These are phyloP conservation scores for Pseudogymnoascus sp. DNA, from an alignment of 2,329 filamentous ascomycete species.

Conservation along the genomic window DNA sequence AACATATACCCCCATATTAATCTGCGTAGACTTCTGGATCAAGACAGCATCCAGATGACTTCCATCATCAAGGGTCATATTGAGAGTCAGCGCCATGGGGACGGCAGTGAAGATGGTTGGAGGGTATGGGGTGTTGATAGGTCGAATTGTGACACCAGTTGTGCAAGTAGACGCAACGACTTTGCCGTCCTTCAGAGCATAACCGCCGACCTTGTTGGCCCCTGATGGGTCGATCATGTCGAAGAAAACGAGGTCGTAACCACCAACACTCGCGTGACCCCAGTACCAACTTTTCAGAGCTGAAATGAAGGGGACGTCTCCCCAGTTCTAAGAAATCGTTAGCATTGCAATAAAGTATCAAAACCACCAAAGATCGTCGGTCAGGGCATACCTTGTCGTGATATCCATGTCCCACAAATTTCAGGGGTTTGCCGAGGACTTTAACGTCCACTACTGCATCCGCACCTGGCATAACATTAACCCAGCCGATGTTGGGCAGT, in stretches of 20 bases:
- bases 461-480: neutral
- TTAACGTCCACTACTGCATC: neutral
- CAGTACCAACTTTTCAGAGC: neutral
- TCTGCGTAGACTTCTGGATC: neutral
- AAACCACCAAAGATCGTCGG: neutral
- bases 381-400: neutral
- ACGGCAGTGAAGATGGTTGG: neutral
- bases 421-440: neutral
- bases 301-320: too few species aligned
- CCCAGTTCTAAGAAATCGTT: neutral
- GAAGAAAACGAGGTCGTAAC: neutral
- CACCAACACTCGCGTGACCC: neutral
- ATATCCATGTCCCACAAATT: neutral
- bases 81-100: neutral
- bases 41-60: neutral
- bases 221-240: neutral
- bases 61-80: constrained; percentile 9
- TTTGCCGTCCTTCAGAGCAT: neutral
- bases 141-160: neutral
- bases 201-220: neutral
- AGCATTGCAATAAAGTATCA: neutral
- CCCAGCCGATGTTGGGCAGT: constrained; percentile 13
- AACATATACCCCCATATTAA: neutral
- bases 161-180: constrained; percentile 1
- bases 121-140: neutral